A percentile compares a stretch with the other conserved stretches of the same genome.
Evolutionary conservation across 129 eudicot genomes (phyloP).

Genomic region (Logfia minima): DNA sequence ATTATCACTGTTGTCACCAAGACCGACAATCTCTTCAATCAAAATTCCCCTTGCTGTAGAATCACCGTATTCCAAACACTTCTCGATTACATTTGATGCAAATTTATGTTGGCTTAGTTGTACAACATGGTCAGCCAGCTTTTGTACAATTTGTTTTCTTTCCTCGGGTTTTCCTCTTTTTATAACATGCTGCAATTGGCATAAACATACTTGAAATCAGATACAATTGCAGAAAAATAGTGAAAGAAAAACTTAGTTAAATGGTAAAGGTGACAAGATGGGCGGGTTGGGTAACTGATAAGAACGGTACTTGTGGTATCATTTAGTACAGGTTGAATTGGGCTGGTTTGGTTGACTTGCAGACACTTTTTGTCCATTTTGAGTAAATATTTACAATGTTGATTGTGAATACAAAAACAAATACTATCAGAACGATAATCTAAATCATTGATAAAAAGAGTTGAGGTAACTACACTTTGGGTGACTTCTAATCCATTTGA

Average conservation of each 20-base stretch:
- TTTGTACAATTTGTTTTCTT: constrained; percentile 52
- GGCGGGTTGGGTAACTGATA: too few species aligned
- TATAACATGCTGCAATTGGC: constrained; percentile 53
- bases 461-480: too few species aligned
- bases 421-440: too few species aligned
- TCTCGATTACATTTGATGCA: constrained; percentile 74
- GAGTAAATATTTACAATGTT: too few species aligned
- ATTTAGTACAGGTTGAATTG: too few species aligned
- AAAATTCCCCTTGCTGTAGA: constrained; percentile 49
- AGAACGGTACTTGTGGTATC: too few species aligned
- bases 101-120: constrained; percentile 72
- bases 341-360: too few species aligned
- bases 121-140: constrained; percentile 51
- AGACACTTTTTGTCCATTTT: too few species aligned
- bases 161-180: constrained; percentile 60
- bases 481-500: too few species aligned
- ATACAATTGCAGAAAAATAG: background rate
- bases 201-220: background rate
- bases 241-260: background rate
- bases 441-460: too few species aligned
- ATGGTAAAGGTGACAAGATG: too few species aligned
- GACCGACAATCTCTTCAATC: constrained; percentile 65
- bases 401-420: too few species aligned
- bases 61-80: constrained; percentile 71
- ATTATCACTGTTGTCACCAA: constrained; percentile 58